Percentiles rank a stretch among this genome's conserved stretches.
Conservation (phyloP, 2,329 filamentous ascomycete species). For the Beauveria sp. region DNA sequence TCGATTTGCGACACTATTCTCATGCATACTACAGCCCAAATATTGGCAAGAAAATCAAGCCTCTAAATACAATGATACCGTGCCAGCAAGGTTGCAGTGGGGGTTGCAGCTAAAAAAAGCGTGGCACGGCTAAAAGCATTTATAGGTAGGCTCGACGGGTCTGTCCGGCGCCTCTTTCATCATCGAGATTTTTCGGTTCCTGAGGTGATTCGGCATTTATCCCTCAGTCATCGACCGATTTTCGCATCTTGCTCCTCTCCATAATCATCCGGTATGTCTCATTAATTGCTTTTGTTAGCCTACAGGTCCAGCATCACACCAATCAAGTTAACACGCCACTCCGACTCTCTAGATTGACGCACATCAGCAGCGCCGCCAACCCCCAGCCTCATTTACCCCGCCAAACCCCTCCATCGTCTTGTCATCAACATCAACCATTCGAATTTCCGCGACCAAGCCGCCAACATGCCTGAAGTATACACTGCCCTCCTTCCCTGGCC, state of each 20-base stretch:
- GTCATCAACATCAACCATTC: not conserved
- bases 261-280: not conserved
- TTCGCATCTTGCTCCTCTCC: not conserved
- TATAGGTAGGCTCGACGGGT: not conserved
- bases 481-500: not conserved
- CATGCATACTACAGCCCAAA: not conserved
- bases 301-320: not conserved
- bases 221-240: not conserved
- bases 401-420: not conserved
- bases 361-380: not conserved
- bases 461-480: constrained; percentile 12
- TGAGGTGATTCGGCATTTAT: not conserved
- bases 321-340: not conserved
- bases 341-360: not conserved
- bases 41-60: not conserved
- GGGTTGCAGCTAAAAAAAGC: not conserved
- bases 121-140: not conserved
- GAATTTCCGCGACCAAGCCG: not conserved
- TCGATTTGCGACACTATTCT: too few relatives aligned
- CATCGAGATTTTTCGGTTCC: constrained; percentile 3
- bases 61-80: not conserved
- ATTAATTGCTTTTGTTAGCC: not conserved
- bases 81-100: not conserved
- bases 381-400: constrained; percentile 3
- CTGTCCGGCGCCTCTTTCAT: constrained; percentile 6